A percentile compares a stretch with the other conserved stretches of the same genome.
These are phyloP conservation scores for Cynara cardunculus DNA, from an alignment of 129 eudicot species.

Conservation along the genomic window DNA sequence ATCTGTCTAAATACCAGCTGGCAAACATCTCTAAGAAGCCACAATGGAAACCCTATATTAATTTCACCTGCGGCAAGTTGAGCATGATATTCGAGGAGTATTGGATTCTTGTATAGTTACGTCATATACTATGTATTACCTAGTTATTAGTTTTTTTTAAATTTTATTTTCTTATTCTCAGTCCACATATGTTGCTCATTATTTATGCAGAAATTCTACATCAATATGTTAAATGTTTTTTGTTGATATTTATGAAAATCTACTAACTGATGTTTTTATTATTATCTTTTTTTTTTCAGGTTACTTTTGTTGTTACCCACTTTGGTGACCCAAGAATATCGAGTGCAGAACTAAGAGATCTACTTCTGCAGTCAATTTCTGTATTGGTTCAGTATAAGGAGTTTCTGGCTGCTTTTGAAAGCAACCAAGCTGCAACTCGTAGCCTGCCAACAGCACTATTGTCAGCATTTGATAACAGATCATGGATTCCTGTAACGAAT, in stretches of 20 bases:
- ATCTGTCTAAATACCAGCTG: too few relatives aligned
- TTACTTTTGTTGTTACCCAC: slow-evolving; percentile 85
- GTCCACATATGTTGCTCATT: background rate
- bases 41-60: too few relatives aligned
- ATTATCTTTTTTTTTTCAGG: slow-evolving; percentile 40
- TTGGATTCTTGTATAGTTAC: too few relatives aligned
- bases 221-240: background rate
- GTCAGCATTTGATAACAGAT: slow-evolving; percentile 90
- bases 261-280: slow-evolving; percentile 20
- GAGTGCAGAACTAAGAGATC: slow-evolving; percentile 89
- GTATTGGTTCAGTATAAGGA: slow-evolving; percentile 91
- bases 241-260: background rate
- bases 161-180: too few relatives aligned
- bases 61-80: too few relatives aligned
- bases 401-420: slow-evolving; percentile 72
- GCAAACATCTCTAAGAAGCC: too few relatives aligned
- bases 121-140: background rate
- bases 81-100: too few relatives aligned
- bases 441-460: slow-evolving; percentile 75
- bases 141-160: too few relatives aligned
- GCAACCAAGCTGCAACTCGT: slow-evolving; percentile 77
- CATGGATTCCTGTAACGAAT: slow-evolving; percentile 95
- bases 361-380: slow-evolving; percentile 91
- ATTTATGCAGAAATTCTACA: background rate
- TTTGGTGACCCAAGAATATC: slow-evolving; percentile 89